A percentile compares a stretch with the other conserved stretches of the same genome.
phyloP scores from a whole-genome alignment of 1,139 yeast genomes.

The Nakaseomyces glabratus region DNA sequence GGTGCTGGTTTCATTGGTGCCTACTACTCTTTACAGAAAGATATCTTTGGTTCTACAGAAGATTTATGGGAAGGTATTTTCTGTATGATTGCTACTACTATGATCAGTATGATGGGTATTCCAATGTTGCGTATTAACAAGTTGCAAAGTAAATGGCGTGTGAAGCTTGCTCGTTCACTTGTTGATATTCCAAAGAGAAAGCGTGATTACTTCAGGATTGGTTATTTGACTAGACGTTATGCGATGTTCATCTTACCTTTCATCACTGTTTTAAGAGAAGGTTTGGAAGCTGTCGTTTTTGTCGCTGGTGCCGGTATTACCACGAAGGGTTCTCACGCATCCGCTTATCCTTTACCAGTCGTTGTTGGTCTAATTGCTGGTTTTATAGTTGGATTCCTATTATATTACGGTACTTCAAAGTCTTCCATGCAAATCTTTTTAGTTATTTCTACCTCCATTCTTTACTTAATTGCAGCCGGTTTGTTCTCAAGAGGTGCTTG shows the following conservation, averaged over 20 bases:
- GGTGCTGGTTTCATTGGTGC: conserved; percentile 70
- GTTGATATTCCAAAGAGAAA: conserved; percentile 35
- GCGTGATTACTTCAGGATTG: conserved; percentile 32
- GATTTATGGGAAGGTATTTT: conserved; percentile 89
- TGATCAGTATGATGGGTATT: conserved; percentile 84
- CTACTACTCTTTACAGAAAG: conserved; percentile 69
- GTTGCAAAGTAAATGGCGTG: conserved; percentile 82
- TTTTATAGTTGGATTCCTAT: conserved; percentile 48
- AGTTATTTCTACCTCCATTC: conserved; percentile 68
- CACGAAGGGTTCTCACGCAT: conserved; percentile 42
- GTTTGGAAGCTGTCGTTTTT: conserved; percentile 83
- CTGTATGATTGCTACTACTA: conserved; percentile 66
- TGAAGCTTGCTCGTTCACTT: conserved; percentile 49
- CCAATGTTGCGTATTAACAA: conserved; percentile 77
- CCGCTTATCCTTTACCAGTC: conserved; percentile 78
- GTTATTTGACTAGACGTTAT: conserved; percentile 45
- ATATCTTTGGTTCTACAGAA: conserved; percentile 76
- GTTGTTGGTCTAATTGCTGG: conserved; percentile 73
- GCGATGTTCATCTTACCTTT: conserved; percentile 74
- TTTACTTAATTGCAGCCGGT: conserved; percentile 82
- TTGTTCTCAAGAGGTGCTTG: conserved; percentile 84
- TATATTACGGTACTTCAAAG: conserved; percentile 69
- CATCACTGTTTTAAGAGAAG: conserved; percentile 80
- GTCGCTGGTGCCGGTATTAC: conserved; percentile 80
- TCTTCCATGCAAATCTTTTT: conserved; percentile 72